Evolutionary conservation across 2,329 filamentous ascomycete species (phyloP), one percentile per base, ranked within the genome.

Genomic region (Xylariaceae sp.): DNA sequence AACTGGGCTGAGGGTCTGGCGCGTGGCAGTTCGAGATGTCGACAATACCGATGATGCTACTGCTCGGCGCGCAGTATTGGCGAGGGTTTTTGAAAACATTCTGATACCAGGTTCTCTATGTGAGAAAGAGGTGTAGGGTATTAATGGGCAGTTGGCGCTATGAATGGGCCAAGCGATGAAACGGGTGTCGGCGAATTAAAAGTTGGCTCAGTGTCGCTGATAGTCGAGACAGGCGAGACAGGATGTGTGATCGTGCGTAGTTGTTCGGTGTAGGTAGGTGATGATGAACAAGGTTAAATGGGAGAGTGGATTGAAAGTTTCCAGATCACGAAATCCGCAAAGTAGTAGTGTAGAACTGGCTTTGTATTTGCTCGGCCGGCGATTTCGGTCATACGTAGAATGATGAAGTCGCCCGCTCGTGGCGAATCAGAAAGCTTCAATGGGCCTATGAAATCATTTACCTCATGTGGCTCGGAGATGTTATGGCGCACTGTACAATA

Each of bases 31-130:
- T 52, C 73, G 74, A 64, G 60, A 76, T 65, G 55, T 72, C 66
- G 66, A 75, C 52, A 62, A 75, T 67, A 73, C 72, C 66, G 66
- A 75, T 53, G 63, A 75, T 67, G 73, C 71, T 58, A 75, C 71
- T 30, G 70, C 75, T 57, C 76, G 73, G 66, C 77, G 72, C 50
- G 77, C 67, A 30, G 65, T 60, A 43, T 62, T 67, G 50, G 65
- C 65, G 36, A 68, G 58, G n/a, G 75, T 74, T 73, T 77, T 73
- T 59, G 78, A 77, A 55, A 80, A 67, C 77, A 80, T 81, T 53
- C 65, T 74, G 61, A 37, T 49, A 18, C 35, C 32, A 10, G 35
- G 16, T 49, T 24, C n/a, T 49, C 13, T 37, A 35, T 13, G 7
- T 5, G 15, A 37, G 6, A 9, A 10, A 37, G 10, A 26, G 4